These are phyloP conservation scores for Botryotinia narcissicola DNA, from an alignment of 2,329 filamentous ascomycete species.

Conservation along the genomic window DNA sequence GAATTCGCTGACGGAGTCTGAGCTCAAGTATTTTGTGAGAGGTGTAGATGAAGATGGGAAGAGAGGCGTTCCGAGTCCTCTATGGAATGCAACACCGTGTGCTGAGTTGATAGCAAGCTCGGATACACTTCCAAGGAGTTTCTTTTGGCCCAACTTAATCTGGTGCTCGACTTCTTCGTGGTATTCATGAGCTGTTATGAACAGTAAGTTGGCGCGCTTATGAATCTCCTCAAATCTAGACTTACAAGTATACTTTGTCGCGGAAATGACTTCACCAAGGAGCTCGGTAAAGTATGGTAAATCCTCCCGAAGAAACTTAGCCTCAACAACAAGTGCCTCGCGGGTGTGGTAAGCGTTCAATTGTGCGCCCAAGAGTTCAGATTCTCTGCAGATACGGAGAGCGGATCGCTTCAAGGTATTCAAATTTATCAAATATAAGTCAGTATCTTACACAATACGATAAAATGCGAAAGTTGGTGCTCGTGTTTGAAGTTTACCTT, in stretches of 20 bases:
- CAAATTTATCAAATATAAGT: constrained; percentile 43
- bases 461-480: constrained; percentile 21
- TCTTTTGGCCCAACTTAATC: constrained; percentile 75
- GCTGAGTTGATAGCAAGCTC: constrained; percentile 80
- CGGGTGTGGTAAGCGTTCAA: constrained; percentile 85
- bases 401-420: constrained; percentile 86
- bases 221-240: constrained; percentile 21
- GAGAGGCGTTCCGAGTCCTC: constrained; percentile 78
- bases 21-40: constrained; percentile 76
- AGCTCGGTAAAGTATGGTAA: constrained; percentile 97
- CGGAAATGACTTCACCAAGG: constrained; percentile 82
- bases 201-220: not conserved
- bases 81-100: constrained; percentile 88
- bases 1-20: constrained; percentile 71
- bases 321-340: constrained; percentile 87
- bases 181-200: constrained; percentile 73
- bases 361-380: constrained; percentile 91
- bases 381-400: constrained; percentile 89
- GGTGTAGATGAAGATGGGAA: constrained; percentile 70
- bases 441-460: constrained; percentile 13
- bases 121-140: constrained; percentile 59
- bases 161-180: constrained; percentile 80
- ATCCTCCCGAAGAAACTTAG: constrained; percentile 93
- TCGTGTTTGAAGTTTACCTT: constrained; percentile 56
- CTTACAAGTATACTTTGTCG: constrained; percentile 82